Percentiles rank a stretch among this genome's conserved stretches.
Evolutionary conservation across 2,329 filamentous ascomycete genomes (phyloP).

Genomic region (Fusarium sp.): DNA sequence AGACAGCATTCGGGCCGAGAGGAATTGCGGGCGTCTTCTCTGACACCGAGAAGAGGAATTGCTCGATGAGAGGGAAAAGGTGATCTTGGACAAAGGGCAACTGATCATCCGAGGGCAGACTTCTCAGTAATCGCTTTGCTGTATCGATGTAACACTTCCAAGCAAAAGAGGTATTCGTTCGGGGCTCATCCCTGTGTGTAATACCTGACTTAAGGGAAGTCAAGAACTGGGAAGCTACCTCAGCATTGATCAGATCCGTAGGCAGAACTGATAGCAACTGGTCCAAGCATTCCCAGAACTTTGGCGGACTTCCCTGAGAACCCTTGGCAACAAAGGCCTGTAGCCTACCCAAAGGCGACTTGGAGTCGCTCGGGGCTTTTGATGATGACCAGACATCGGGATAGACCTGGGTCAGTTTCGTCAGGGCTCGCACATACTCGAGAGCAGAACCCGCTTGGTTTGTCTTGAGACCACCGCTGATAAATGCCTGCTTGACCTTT

Average conservation of each 20-base stretch:
- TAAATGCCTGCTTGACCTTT: slow-evolving; percentile 68
- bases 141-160: slow-evolving; percentile 82
- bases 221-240: slow-evolving; percentile 72
- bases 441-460: slow-evolving; percentile 80
- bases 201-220: slow-evolving; percentile 78
- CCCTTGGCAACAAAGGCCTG: slow-evolving; percentile 83
- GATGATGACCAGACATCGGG: slow-evolving; percentile 80
- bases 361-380: slow-evolving; percentile 57
- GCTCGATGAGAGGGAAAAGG: slow-evolving; percentile 65
- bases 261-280: slow-evolving; percentile 73
- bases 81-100: slow-evolving; percentile 60
- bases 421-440: slow-evolving; percentile 76
- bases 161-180: slow-evolving; percentile 73
- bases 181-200: slow-evolving; percentile 78
- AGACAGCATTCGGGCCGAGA: slow-evolving; percentile 49
- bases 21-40: slow-evolving; percentile 53
- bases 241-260: slow-evolving; percentile 53
- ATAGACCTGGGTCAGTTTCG: slow-evolving; percentile 71
- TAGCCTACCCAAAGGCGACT: slow-evolving; percentile 67
- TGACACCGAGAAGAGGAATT: slow-evolving; percentile 62
- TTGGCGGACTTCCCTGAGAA: slow-evolving; percentile 79
- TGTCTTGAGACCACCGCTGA: slow-evolving; percentile 79
- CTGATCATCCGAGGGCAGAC: slow-evolving; percentile 59
- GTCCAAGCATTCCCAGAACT: slow-evolving; percentile 79
- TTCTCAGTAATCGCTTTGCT: slow-evolving; percentile 64